phyloP scores from a whole-genome alignment of 352 stramenopile species.

The Globisporangium echinulatum region DNA sequence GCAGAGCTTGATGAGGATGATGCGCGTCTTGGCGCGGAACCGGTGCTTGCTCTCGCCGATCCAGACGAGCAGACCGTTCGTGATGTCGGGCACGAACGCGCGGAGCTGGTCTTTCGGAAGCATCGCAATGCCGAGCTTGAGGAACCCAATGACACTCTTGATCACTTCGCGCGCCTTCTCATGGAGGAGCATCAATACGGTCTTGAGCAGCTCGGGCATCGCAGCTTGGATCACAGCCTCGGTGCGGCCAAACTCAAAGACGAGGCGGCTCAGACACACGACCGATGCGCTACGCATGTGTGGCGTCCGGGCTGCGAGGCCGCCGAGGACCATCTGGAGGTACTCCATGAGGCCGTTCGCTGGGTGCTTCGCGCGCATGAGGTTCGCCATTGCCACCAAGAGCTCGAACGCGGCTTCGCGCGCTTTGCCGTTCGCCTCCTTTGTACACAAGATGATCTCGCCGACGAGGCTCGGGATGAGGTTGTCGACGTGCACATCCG shows the following conservation, averaged over 20 bases:
- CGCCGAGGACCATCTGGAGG: conserved; percentile 91
- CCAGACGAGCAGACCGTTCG: conserved; percentile 90
- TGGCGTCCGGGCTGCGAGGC: conserved; percentile 88
- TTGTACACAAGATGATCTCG: conserved; percentile 95
- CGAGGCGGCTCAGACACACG: conserved; percentile 90
- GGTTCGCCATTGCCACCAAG: conserved; percentile 76
- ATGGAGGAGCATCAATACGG: conserved; percentile 89
- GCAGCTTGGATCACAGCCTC: conserved; percentile 57
- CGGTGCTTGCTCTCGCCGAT: conserved; percentile 93
- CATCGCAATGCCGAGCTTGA: conserved; percentile 93
- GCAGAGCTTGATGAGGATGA: conserved; percentile 95
- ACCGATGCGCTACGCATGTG: conserved; percentile 96
- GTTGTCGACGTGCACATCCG: conserved; percentile 71
- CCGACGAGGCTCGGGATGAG: conserved; percentile 89
- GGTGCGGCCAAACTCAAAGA: conserved; percentile 91
- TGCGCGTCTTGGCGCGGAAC: conserved; percentile 94
- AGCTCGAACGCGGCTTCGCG: conserved; percentile 83
- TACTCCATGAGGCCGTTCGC: conserved; percentile 83
- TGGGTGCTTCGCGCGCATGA: conserved; percentile 56
- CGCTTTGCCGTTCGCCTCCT: conserved; percentile 95
- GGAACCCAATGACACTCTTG: conserved; percentile 94
- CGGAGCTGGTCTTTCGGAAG: conserved; percentile 86
- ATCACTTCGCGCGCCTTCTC: conserved; percentile 95
- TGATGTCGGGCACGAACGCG: conserved; percentile 87
- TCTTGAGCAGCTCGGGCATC: conserved; percentile 89